Percentiles rank a stretch among this genome's conserved stretches.
Evolutionary conservation across 208 protist species (phyloP).

Genomic region (Zelonia costaricensis): DNA sequence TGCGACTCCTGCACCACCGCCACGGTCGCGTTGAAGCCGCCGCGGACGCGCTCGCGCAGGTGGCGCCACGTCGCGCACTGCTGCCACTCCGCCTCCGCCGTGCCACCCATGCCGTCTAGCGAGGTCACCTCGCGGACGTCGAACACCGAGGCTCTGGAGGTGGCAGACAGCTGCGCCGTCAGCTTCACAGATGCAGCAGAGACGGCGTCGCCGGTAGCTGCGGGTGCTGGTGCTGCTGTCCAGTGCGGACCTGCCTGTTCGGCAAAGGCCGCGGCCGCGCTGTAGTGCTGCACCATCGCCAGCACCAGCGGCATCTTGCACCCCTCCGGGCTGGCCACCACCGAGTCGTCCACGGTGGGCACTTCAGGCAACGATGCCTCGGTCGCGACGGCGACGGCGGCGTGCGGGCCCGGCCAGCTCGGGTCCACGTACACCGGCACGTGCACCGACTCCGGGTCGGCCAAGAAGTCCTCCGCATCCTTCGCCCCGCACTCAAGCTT

Average conservation of each 20-base stretch:
- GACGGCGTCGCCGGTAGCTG: neutral
- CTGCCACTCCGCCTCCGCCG: neutral
- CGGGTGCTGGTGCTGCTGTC: neutral
- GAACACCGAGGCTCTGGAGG: neutral
- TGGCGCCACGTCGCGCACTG: slow-evolving; percentile 18
- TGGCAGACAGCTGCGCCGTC: slow-evolving; percentile 14
- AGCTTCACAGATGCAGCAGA: neutral
- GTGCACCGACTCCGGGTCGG: slow-evolving; percentile 19
- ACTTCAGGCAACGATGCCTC: neutral
- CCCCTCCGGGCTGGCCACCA: too few species aligned
- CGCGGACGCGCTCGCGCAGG: slow-evolving; percentile 2
- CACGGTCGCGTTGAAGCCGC: slow-evolving; percentile 19
- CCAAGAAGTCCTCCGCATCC: slow-evolving; percentile 36
- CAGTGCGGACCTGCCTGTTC: neutral
- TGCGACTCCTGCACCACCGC: slow-evolving; percentile 20
- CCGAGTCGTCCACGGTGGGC: neutral
- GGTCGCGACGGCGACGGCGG: neutral
- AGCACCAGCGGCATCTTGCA: slow-evolving; percentile 4
- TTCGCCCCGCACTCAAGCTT: slow-evolving; percentile 28
- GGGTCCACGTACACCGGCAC: slow-evolving; percentile 36
- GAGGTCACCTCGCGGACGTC: slow-evolving; percentile 20
- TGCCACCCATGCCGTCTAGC: slow-evolving; percentile 1
- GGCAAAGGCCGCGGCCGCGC: neutral
- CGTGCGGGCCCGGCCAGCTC: neutral
- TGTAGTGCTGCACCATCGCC: slow-evolving; percentile 20